Evolutionary conservation across 2,329 filamentous ascomycete species (phyloP), one percentile per base, ranked within the genome.

Genomic region (Conoideocrella luteorostrata): DNA sequence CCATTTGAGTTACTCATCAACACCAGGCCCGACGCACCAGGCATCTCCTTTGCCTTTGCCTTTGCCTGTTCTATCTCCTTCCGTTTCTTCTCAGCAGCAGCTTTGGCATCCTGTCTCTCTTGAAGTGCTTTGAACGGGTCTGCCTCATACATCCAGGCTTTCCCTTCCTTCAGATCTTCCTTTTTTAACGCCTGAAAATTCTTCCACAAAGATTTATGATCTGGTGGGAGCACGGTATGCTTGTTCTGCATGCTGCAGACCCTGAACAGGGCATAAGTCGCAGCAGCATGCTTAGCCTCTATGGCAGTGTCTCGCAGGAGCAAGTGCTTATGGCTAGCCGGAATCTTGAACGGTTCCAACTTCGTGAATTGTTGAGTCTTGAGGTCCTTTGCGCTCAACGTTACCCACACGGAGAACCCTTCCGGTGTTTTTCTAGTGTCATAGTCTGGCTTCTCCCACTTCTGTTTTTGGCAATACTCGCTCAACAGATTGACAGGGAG

Each of bases 181-280:
- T 79, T 80, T 66, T 96, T 97, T 50, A 97, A 69, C 4, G 80
- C 77, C 49, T 85, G 78, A 53, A 98, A 95, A 46, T 90, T 82
- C 60, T 94, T 95, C 93, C 93, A 98, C 33, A 96, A 69, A 51
- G 87, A 80, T 58, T 84, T 85, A 66, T 96, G 94, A 47, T 86
- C 86, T 0, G 93, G 93, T 20, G 93, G 93, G 51, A 98, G 74
- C 69, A 90, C 91, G 71, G 89, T 94, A 60, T 95, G 88, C 56
- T 96, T 80, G 60, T 97, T 97, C 65, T 90, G 89, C 82, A 94
- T 95, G 59, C 86, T 96, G 64, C 87, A 91, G 4, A 97, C 86
- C 39, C 93, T 78, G 60, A 93, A 97, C 7, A 98, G 74, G 3
- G 84, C 86, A 66, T 94, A 97, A 0, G 90, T 88, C 4, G 93